Evolutionary conservation across 257 asterid genomes (phyloP), one percentile per base, ranked within the genome.

Genomic region (Plectranthus barbatus): DNA sequence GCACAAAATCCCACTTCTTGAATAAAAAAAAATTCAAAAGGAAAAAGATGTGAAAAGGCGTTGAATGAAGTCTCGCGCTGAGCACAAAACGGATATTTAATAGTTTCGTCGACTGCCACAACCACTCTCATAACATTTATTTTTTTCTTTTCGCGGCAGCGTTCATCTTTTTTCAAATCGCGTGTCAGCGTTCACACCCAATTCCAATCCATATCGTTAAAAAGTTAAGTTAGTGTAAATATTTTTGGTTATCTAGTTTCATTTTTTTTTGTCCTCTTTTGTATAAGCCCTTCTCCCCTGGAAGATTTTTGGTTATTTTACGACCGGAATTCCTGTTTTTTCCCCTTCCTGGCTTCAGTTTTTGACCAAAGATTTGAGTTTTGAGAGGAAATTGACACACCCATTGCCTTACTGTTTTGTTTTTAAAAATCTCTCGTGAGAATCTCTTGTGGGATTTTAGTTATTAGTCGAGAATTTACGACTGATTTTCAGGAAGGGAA

Each of bases 181-280:
- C 14, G 31, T 61, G 59, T 60, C 80, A 54, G 70, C 57, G 21
- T 75, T 75, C 76, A 75, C 76, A 75, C 73, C 2, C 53, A 29
- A 20, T 44, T 3, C 7, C 19, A 29, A 29, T 55, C 17, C 46
- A 55, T 9, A 17, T 15, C 15, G 29, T 8, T 34, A 52, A 24
- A 24, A 50, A 17, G 5, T 37, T 11, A 11, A 2, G 4, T 2
- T 6, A 4, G n/a, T 8, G 36, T 17, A 15, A 3, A 18, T 9
- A 5, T 33, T 9, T 14, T 12, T 7, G 5, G 5, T 4, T 36
- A 0, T 19, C 47, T 5, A 36, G 15, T 12, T 36, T 37, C 33
- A 0, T 5, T 5, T 3, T 54, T 20, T 44, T 4, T 41, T 13
- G 17, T n/a, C n/a, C n/a, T n/a, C n/a, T n/a, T n/a, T n/a, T 15